phyloP scores from a whole-genome alignment of 257 asterid species.

The Primulina tabacum region DNA sequence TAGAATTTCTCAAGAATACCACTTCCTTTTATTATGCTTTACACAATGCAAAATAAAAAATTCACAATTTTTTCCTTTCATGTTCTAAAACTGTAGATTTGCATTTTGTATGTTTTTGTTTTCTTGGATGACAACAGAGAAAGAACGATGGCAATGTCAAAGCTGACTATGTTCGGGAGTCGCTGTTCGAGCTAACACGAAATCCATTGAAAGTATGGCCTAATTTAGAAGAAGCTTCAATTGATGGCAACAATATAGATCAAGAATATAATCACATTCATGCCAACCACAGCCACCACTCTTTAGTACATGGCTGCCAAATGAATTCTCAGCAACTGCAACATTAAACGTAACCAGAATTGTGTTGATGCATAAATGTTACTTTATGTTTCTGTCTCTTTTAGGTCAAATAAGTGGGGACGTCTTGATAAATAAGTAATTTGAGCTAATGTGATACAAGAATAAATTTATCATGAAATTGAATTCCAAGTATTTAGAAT shows the following conservation, averaged over 20 bases:
- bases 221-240: slow-evolving; percentile 30
- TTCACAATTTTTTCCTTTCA: no score
- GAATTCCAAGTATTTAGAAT: no score
- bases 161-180: slow-evolving; percentile 76
- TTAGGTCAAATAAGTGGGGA: no score
- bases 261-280: slow-evolving; percentile 10
- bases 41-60: no score
- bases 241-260: slow-evolving; percentile 25
- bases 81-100: neutral
- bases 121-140: slow-evolving; percentile 32
- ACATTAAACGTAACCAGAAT: neutral
- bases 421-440: no score
- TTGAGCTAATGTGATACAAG: no score
- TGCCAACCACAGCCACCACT: slow-evolving; percentile 2
- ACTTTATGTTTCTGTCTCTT: no score
- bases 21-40: neutral
- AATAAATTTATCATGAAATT: no score
- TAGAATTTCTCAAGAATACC: no score
- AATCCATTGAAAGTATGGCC: slow-evolving; percentile 51
- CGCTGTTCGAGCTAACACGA: slow-evolving; percentile 70
- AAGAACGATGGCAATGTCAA: slow-evolving; percentile 58
- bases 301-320: slow-evolving; percentile 11
- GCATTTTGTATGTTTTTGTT: neutral
- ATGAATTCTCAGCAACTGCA: slow-evolving; percentile 21
- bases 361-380: no score